Base-by-base conservation (phyloP, 208 protist genomes). In the Naegleria gruberi region DNA sequence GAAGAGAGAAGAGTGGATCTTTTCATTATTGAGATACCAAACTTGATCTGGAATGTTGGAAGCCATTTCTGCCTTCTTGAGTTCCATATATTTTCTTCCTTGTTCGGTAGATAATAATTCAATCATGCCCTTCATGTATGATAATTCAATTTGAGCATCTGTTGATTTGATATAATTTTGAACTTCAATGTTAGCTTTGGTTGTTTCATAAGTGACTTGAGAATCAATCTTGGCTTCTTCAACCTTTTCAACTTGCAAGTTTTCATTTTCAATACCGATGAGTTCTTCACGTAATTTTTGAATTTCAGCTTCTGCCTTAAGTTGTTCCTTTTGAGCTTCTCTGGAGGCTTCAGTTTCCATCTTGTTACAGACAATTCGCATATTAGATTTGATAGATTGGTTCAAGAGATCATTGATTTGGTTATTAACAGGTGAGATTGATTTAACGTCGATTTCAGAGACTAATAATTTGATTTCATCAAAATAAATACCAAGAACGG, bases 321-420 rank as follows among this genome's bases (percentile, higher is more conserved):
- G 96, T 84, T 98, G 96, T 87, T 97, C 95, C 45, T 96, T 94
- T 93, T 98, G 95, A 88, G 96, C 96, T 44, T 95, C 95, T 90
- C 98, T 96, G n/a, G 95, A 94, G 15, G 97, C 97, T 12, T 95
- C 92, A 7, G 96, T 96, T 85, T 98, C 97, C 92, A 98, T 97
- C 30, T 97, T 98, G 91, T 98, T 98, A 89, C 98, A 99, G 0
- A 97, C 98, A 90, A 99, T 99, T 93, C 99, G 96, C 93, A 99
- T 99, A 41, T 98, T 98, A 1, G 98, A 95, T 94, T 99, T 97
- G 86, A 99, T 98, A 0, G 96, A 98, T 93, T 99, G 98, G 91
- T 98, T 97, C 82, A 99, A 92, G 34, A 96, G 97, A 89, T 98
- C 96, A 7, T 96, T 94, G 55, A 97, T 98, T 92, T 97, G 95